A percentile compares a stretch with the other conserved stretches of the same genome.
phyloP scores from a whole-genome alignment of 208 protist species.

The Naegleria fowleri region DNA sequence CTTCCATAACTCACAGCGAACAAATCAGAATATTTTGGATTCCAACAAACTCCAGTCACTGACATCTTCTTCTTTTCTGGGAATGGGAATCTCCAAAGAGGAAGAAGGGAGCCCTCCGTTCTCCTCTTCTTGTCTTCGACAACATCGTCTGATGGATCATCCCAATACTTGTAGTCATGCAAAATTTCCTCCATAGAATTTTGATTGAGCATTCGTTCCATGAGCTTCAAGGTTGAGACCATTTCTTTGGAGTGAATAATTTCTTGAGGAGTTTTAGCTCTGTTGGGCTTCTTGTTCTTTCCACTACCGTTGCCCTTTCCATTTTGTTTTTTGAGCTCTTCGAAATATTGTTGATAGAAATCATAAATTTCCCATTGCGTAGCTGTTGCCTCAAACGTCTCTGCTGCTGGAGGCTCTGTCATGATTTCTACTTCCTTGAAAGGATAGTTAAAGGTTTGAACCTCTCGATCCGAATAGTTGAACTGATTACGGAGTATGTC shows the following conservation, averaged over 20 bases:
- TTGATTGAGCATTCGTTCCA: constrained; percentile 95
- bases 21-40: constrained; percentile 86
- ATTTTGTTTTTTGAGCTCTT: constrained; percentile 60
- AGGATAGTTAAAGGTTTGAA: constrained; percentile 87
- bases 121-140: constrained; percentile 44
- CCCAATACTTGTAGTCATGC: constrained; percentile 94
- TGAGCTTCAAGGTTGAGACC: constrained; percentile 64
- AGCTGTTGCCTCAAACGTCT: constrained; percentile 68
- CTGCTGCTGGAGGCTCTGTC: constrained; percentile 82
- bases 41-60: constrained; percentile 86
- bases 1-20: constrained; percentile 94
- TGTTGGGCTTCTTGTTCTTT: constrained; percentile 37
- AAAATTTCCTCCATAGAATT: constrained; percentile 92
- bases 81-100: constrained; percentile 88
- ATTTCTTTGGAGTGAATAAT: constrained; percentile 61
- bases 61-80: constrained; percentile 70
- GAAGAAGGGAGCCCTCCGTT: constrained; percentile 83
- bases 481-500: constrained; percentile 91
- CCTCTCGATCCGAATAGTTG: constrained; percentile 92
- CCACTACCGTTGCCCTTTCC: constrained; percentile 31
- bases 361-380: constrained; percentile 92
- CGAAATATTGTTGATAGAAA: constrained; percentile 82
- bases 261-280: constrained; percentile 41
- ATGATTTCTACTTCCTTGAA: constrained; percentile 66
- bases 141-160: constrained; percentile 86